Conservation (phyloP, 1,284 basidiomycete genomes). For the Schizophyllum commune region DNA sequence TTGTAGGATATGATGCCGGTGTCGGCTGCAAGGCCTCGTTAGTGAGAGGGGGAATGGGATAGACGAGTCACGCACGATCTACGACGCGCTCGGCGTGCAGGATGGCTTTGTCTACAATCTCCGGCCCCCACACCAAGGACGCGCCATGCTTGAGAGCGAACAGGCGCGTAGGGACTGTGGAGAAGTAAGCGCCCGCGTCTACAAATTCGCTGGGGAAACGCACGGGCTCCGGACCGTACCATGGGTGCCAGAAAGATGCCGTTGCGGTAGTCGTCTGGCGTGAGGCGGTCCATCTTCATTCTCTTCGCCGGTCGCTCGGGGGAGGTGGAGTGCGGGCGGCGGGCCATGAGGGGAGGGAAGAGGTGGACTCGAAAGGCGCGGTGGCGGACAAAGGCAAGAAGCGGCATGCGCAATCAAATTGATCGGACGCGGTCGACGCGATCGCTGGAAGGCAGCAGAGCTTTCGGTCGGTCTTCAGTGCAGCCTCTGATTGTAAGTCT, state of each 20-base stretch:
- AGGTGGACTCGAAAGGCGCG: neutral
- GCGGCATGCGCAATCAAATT: neutral
- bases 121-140: constrained; percentile 93
- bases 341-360: constrained; percentile 32
- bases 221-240: constrained; percentile 88
- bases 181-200: neutral
- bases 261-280: constrained; percentile 64
- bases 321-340: constrained; percentile 42
- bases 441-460: no score
- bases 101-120: constrained; percentile 95
- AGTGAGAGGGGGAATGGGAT: neutral
- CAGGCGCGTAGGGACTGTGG: constrained; percentile 71
- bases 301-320: constrained; percentile 47
- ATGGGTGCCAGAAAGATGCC: constrained; percentile 90
- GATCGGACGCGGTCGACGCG: no score
- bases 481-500: no score
- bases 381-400: neutral
- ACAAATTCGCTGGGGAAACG: constrained; percentile 21
- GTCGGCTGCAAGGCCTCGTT: constrained; percentile 37
- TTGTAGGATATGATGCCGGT: constrained; percentile 90
- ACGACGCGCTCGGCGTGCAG: constrained; percentile 79
- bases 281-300: constrained; percentile 46
- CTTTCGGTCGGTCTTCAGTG: no score
- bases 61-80: constrained; percentile 55
- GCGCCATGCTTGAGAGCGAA: constrained; percentile 92